A percentile compares a stretch with the other conserved stretches of the same genome.
phyloP scores from a whole-genome alignment of 345 rosid genomes.

The Brassica cretica region DNA sequence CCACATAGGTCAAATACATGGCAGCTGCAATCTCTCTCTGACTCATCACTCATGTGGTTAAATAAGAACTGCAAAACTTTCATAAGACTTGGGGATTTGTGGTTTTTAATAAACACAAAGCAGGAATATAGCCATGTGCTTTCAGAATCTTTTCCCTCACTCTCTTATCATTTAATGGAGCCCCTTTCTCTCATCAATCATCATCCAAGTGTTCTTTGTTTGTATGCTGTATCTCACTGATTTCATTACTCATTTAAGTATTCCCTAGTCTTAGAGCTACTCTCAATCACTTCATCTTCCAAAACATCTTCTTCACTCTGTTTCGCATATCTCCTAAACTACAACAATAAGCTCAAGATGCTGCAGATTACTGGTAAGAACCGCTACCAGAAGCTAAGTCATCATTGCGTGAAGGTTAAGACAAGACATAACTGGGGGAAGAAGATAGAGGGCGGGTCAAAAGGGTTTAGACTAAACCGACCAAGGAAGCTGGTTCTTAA shows the following conservation, averaged over 20 bases:
- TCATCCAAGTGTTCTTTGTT: conserved; percentile 29
- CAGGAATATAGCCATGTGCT: conserved; percentile 32
- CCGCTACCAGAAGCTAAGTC: conserved; percentile 47
- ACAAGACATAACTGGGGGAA: conserved; percentile 40
- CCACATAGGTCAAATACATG: conserved; percentile 25
- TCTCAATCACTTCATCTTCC: neutral
- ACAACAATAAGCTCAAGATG: conserved; percentile 23
- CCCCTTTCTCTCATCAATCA: conserved; percentile 20
- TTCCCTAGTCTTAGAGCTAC: neutral
- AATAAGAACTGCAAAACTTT: conserved; percentile 11
- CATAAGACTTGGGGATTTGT: conserved; percentile 22
- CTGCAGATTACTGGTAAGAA: conserved; percentile 18
- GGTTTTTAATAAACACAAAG: conserved; percentile 12
- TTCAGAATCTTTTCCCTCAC: conserved; percentile 32
- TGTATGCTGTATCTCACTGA: neutral
- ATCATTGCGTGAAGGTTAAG: conserved; percentile 24
- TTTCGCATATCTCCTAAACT: neutral
- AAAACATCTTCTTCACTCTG: neutral
- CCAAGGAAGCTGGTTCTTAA: conserved; percentile 51
- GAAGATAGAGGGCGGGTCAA: conserved; percentile 38
- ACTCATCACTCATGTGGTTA: conserved; percentile 28
- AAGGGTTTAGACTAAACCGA: conserved; percentile 53
- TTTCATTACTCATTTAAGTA: neutral
- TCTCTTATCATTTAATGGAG: conserved; percentile 31
- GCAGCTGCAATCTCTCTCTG: conserved; percentile 16